Evolutionary conservation across 2,329 filamentous ascomycete species (phyloP).

Genomic region (Fusarium mundagurra): DNA sequence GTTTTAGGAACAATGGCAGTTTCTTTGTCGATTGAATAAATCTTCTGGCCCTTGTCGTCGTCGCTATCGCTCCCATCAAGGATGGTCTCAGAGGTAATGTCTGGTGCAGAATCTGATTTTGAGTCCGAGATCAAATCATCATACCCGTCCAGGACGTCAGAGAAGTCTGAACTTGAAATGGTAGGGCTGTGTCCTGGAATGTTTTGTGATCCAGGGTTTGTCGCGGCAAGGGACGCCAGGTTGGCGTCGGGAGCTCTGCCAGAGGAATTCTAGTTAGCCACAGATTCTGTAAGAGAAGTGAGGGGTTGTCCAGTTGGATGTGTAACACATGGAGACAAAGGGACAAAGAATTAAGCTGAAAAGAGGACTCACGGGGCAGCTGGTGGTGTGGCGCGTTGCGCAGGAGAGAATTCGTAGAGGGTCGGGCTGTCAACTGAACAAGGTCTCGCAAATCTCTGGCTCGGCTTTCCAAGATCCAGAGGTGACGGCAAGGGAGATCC

Average conservation of each 20-base stretch:
- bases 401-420: slow-evolving; percentile 65
- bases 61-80: slow-evolving; percentile 38
- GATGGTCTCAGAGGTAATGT: slow-evolving; percentile 41
- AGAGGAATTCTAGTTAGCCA: slow-evolving; percentile 44
- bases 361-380: slow-evolving; percentile 42
- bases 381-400: slow-evolving; percentile 31
- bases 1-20: not conserved
- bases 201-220: slow-evolving; percentile 47
- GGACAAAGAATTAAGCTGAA: not conserved
- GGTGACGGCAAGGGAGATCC: slow-evolving; percentile 44
- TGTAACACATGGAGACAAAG: slow-evolving; percentile 17
- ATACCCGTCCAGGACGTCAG: slow-evolving; percentile 56
- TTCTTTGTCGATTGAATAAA: slow-evolving; percentile 39
- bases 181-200: slow-evolving; percentile 55
- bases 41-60: slow-evolving; percentile 40
- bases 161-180: slow-evolving; percentile 54
- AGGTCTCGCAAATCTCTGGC: slow-evolving; percentile 63
- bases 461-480: slow-evolving; percentile 58
- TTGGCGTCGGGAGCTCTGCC: slow-evolving; percentile 41
- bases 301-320: not conserved
- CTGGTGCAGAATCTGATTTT: slow-evolving; percentile 41
- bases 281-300: slow-evolving; percentile 12
- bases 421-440: slow-evolving; percentile 69
- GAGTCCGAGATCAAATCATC: slow-evolving; percentile 54
- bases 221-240: slow-evolving; percentile 37